These are phyloP conservation scores for Pseudogymnoascus sp. DNA, from an alignment of 2,329 filamentous ascomycete species.

Conservation along the genomic window DNA sequence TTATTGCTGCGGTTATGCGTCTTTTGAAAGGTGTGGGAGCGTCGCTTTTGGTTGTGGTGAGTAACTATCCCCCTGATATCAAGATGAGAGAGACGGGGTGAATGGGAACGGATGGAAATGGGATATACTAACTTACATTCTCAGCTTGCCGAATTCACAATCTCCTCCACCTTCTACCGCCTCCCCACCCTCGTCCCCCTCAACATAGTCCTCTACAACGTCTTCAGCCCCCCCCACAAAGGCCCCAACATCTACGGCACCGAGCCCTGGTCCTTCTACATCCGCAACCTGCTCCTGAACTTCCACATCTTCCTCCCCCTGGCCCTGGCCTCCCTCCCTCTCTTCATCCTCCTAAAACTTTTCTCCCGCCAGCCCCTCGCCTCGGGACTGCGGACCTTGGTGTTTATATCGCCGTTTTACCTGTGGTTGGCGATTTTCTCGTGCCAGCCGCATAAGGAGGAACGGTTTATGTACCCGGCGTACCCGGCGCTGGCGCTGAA, in stretches of 20 bases:
- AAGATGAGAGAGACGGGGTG: neutral
- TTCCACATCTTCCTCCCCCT: slow-evolving; percentile 93
- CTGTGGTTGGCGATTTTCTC: slow-evolving; percentile 92
- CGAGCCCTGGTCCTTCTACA: slow-evolving; percentile 94
- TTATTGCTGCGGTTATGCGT: slow-evolving; percentile 41
- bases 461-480: slow-evolving; percentile 95
- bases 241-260: slow-evolving; percentile 92
- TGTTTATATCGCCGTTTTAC: slow-evolving; percentile 82
- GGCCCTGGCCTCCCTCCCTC: slow-evolving; percentile 63
- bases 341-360: slow-evolving; percentile 66
- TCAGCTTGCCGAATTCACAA: slow-evolving; percentile 48
- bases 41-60: slow-evolving; percentile 26
- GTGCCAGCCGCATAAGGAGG: slow-evolving; percentile 90
- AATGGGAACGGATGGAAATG: neutral
- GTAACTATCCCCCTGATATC: neutral
- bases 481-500: slow-evolving; percentile 89
- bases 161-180: slow-evolving; percentile 82
- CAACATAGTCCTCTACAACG: slow-evolving; percentile 94
- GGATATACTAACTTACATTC: slow-evolving; percentile 8
- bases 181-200: slow-evolving; percentile 70
- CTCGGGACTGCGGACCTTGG: slow-evolving; percentile 64
- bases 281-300: slow-evolving; percentile 84
- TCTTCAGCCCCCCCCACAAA: slow-evolving; percentile 68
- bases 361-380: slow-evolving; percentile 56
- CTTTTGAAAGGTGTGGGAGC: slow-evolving; percentile 30